Evolutionary conservation across 495 filamentous ascomycete genomes (phyloP), one percentile per base, ranked within the genome.

Genomic region (Staphylotrichum longicolle): DNA sequence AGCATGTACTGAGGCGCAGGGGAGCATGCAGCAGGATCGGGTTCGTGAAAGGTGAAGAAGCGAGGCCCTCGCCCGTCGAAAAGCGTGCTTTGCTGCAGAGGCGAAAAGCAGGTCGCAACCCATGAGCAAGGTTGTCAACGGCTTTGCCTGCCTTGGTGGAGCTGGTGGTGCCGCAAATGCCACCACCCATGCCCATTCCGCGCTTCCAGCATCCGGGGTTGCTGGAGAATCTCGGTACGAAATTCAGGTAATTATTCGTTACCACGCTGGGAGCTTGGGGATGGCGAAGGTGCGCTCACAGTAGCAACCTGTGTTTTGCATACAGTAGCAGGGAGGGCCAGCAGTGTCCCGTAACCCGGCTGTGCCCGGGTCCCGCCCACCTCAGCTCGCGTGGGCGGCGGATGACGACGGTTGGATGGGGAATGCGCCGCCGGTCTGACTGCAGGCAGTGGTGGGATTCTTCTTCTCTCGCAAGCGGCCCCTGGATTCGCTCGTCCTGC

Each of bases 91-190:
- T 62, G 61, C 61, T 27, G 20, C 20, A 60, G 58, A 46, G 54
- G 66, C 58, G 57, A 32, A 50, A 49, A 48, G 11, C 15, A 47
- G 58, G 57, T 10, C 37, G 6, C 37, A 39, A 10, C 37, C 52
- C 61, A 58, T 51, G 42, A 51, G 69, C 62, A 47, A 61, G 64
- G 60, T 57, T 58, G 56, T 53, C 30, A 47, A 15, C 7, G 12
- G 53, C 37, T 44, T 20, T 57, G 63, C 61, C 40, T 40, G 50
- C 49, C 34, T 62, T 50, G 44, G 68, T 70, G 66, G 63, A 64
- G 66, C 58, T 44, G 40, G 54, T 57, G 11, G 53, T 57, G 54
- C 54, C 42, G 54, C 54, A 57, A 63, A 62, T 62, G 60, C 62
- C 62, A 69, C 37, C 54, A 62, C 58, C 57, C 61, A 64, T 63